Evolutionary conservation across 345 rosid species (phyloP).

Genomic region (Euphorbia lathyris): DNA sequence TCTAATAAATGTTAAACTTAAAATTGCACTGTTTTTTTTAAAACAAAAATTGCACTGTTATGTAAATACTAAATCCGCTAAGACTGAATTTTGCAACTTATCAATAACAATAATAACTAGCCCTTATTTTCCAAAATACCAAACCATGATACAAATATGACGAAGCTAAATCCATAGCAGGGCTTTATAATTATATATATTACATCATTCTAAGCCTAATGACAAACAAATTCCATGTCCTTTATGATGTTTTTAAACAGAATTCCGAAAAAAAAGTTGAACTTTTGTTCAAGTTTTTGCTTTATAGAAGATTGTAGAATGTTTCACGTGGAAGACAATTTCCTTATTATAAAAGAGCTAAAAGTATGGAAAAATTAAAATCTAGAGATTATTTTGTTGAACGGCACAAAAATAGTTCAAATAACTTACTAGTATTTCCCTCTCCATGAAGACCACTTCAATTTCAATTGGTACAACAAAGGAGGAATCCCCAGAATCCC

Average conservation of each 20-base stretch:
- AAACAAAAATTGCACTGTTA: too few species aligned
- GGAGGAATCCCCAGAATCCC: conserved; percentile 81
- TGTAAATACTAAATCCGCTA: too few species aligned
- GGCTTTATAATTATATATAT: too few species aligned
- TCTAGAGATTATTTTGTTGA: background rate
- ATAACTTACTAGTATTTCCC: conserved; percentile 40
- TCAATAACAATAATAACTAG: too few species aligned
- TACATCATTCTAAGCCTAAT: too few species aligned
- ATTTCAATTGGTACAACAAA: conserved; percentile 69
- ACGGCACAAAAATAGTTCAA: background rate
- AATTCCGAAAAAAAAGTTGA: background rate
- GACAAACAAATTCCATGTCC: background rate
- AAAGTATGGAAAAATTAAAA: background rate
- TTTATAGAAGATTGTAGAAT: background rate
- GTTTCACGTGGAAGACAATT: background rate
- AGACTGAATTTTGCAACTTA: too few species aligned
- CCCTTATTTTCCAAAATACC: too few species aligned
- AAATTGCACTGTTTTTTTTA: too few species aligned
- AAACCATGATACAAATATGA: too few species aligned
- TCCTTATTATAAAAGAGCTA: background rate
- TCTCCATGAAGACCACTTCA: conserved; percentile 80
- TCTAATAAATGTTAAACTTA: too few species aligned
- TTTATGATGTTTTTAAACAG: background rate
- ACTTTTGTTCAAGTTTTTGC: background rate
- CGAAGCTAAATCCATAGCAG: too few species aligned